These are phyloP conservation scores for Pluteus cervinus DNA, from an alignment of 768 basidiomycete species.

Conservation along the genomic window DNA sequence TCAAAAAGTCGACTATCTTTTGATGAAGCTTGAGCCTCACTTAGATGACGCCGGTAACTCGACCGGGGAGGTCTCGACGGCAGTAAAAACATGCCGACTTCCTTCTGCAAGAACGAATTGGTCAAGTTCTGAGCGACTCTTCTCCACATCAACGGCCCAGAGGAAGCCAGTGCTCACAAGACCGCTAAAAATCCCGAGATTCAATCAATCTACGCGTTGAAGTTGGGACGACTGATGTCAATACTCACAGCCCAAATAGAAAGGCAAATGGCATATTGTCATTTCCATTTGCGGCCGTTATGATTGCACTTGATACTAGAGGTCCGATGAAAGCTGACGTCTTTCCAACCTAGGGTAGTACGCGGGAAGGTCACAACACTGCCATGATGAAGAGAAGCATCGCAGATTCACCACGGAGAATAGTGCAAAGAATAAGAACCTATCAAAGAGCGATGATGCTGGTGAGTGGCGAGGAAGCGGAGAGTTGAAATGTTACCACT, in stretches of 20 bases:
- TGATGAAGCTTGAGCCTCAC: too few relatives aligned
- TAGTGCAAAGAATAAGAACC: constrained; percentile 73
- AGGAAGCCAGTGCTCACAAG: constrained; percentile 51
- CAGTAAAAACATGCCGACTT: constrained; percentile 19
- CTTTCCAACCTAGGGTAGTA: constrained; percentile 49
- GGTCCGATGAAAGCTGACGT: constrained; percentile 76
- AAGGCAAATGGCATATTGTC: constrained; percentile 75
- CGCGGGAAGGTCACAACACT: neutral
- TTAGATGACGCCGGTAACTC: too few relatives aligned
- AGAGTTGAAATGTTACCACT: neutral
- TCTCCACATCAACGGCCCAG: constrained; percentile 56
- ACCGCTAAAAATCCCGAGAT: constrained; percentile 31
- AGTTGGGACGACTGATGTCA: constrained; percentile 2
- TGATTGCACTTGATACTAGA: constrained; percentile 70
- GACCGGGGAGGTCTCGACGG: too few relatives aligned
- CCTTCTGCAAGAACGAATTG: constrained; percentile 54
- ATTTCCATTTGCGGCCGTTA: constrained; percentile 60
- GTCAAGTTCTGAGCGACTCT: constrained; percentile 58
- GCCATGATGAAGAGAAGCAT: constrained; percentile 1
- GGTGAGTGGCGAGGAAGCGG: constrained; percentile 7
- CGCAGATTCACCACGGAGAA: constrained; percentile 65
- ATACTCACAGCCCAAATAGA: constrained; percentile 59
- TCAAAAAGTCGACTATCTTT: too few relatives aligned
- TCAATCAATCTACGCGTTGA: constrained; percentile 1
- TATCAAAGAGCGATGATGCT: constrained; percentile 6